Percentiles rank a stretch among this genome's conserved stretches.
phyloP scores from a whole-genome alignment of 148 eudicot genomes.

The Heliamphora exappendiculata region DNA sequence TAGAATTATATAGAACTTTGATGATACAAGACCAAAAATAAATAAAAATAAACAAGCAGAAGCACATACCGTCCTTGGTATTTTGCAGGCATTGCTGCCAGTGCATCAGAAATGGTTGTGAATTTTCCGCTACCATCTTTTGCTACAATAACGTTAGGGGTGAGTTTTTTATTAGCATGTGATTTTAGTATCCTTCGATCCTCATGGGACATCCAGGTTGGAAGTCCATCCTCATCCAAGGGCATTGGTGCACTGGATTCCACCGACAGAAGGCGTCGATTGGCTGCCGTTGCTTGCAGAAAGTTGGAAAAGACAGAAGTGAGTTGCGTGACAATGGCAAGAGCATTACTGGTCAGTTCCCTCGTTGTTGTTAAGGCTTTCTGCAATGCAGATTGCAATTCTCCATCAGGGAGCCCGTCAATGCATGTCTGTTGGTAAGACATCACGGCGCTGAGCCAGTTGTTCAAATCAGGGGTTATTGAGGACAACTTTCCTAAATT shows the following conservation, averaged over 20 bases:
- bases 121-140: constrained; percentile 87
- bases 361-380: constrained; percentile 29
- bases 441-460: constrained; percentile 79
- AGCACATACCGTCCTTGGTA: constrained; percentile 40
- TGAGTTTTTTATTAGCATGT: constrained; percentile 18
- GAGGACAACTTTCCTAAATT: constrained; percentile 11
- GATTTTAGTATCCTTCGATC: constrained; percentile 43
- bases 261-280: constrained; percentile 20
- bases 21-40: not conserved
- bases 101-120: constrained; percentile 45
- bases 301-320: constrained; percentile 25
- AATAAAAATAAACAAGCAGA: not conserved
- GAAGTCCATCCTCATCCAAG: constrained; percentile 25
- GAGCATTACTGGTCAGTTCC: constrained; percentile 62
- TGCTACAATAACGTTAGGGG: constrained; percentile 54
- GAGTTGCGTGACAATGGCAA: constrained; percentile 47
- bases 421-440: constrained; percentile 75
- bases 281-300: not conserved
- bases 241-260: not conserved
- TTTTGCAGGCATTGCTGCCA: constrained; percentile 43
- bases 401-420: constrained; percentile 62
- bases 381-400: constrained; percentile 28
- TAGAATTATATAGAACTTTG: too few species aligned
- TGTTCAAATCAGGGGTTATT: constrained; percentile 40
- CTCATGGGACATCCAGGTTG: constrained; percentile 50